A percentile compares a stretch with the other conserved stretches of the same genome.
Conservation (phyloP, 2,329 filamentous ascomycete species). For the Akanthomyces lecanii region DNA sequence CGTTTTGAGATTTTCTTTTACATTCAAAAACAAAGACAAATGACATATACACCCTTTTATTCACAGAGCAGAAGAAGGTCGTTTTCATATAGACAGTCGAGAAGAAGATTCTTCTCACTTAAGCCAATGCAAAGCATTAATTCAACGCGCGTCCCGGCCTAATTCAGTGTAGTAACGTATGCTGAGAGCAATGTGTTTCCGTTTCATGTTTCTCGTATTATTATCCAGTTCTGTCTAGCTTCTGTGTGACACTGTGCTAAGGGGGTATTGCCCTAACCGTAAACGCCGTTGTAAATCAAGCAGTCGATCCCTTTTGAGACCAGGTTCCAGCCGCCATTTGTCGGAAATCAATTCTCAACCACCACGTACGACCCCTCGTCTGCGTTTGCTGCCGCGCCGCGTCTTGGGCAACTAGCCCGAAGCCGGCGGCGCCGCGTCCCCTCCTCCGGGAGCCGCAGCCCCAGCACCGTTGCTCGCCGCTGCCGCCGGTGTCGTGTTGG, state of each 20-base stretch:
- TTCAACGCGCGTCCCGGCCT: background rate
- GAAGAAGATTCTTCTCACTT: background rate
- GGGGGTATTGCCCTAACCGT: background rate
- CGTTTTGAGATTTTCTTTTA: slow-evolving; percentile 13
- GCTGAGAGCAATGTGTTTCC: background rate
- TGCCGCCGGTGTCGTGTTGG: background rate
- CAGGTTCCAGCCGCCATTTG: too few relatives aligned
- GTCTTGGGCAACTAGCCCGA: slow-evolving; percentile 1
- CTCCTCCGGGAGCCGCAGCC: background rate
- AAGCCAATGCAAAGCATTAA: background rate
- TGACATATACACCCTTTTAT: background rate
- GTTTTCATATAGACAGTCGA: background rate
- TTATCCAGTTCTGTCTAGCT: background rate
- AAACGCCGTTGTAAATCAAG: background rate
- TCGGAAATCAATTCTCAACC: background rate
- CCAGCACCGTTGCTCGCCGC: background rate
- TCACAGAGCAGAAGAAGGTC: background rate
- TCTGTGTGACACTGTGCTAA: background rate
- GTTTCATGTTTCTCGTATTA: background rate
- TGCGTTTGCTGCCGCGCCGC: background rate
- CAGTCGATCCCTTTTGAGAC: background rate
- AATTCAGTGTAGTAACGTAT: background rate
- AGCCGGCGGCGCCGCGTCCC: background rate
- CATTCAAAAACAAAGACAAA: slow-evolving; percentile 8
- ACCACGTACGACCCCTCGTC: background rate